Base-by-base conservation (phyloP, 1,284 basidiomycete species). In the Marasmius sp. region DNA sequence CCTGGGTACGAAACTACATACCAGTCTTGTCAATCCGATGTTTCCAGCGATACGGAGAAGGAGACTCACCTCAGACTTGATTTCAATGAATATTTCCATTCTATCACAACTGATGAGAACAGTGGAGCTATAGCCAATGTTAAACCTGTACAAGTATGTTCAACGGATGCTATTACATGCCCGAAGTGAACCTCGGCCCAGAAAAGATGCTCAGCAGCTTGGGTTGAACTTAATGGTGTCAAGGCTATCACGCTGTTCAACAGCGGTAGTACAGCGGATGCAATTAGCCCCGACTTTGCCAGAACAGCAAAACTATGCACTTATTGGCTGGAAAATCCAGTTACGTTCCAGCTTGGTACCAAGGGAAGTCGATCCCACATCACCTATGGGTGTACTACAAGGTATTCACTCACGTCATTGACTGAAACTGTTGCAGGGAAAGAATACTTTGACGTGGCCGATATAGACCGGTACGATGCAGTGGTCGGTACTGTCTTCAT, bases 301-400 rank as follows among this genome's bases (percentile, higher is more conserved):
- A 39, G 58, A 1, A 55, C 67, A 1, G 48, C 65, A 0, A 48
- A 63, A 0, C 36, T 66, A 0, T 27, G 59, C 6, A n/a, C 43
- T 1, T 61, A 67, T 36, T 61, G 60, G 12, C 61, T 73, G 0
- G 64, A 65, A 22, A 59, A 70, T 10, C 70, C 62, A 27, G 61
- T 68, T 0, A 48, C 59, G 0, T 62, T 73, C 0, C 69, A 72
- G 51, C 63, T 73, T 0, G 70, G 70, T 0, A 68, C 65, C 33
- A 55, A 63, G 0, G 70, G 70, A 3, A 71, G 68, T 52, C 57
- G 63, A 0, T 68, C 71, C 0, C 63, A 59, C 10, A 71, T 72
- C 22, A 68, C 62, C 41, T 70, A 64, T 57, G 72, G 71, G 6
- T 56, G 62, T 7, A 37, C 51, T 1, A 27, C 50, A 3, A 10